Base-by-base conservation (phyloP, 768 basidiomycete species). In the Suillus hirtellus region DNA sequence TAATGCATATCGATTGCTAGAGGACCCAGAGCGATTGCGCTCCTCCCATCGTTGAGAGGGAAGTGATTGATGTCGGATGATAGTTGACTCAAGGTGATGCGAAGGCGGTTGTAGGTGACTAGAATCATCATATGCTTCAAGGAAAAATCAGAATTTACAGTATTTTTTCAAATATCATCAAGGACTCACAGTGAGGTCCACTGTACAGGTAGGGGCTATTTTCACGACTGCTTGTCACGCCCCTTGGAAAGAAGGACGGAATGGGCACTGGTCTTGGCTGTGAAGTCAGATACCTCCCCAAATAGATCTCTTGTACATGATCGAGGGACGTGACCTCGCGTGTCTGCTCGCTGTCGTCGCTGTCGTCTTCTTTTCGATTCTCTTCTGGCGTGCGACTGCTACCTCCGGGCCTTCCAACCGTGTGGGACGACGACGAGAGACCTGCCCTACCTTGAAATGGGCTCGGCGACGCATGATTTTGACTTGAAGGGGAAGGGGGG, bases 381-480 rank as follows among this genome's bases (percentile, higher is more conserved):
- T 66, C 47, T 43, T 19, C 19, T 58, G 12, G 60, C 21, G 60
- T 24, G 37, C 19, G 55, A 47, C 42, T 55, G 37, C n/a, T 21
- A 58, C 66, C 72, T 35, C 60, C n/a, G 38, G 65, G 38, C 44
- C 49, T 64, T 27, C 67, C 67, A 40, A 44, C 61, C 43, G 65
- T 24, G 21, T 24, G 73, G 64, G 69, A 66, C 64, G 78, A 72
- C 1, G 76, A 78, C n/a, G 82, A 81, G 35, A 77, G 79, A 8
- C 82, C 81, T 43, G 81, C 77, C 65, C 84, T 84, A 10, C 73
- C 75, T 63, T 66, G 70, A 43, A 59, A 66, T 65, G 66, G 54
- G 15, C 49, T 35, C 52, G 65, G 55, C 60, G 49, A 34, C 69
- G 71, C 31, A 54, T 54, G 63, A 54, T 63, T 43, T 31, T 60